Base-by-base conservation (phyloP, 2,329 filamentous ascomycete species). In the Bisporella sp. region DNA sequence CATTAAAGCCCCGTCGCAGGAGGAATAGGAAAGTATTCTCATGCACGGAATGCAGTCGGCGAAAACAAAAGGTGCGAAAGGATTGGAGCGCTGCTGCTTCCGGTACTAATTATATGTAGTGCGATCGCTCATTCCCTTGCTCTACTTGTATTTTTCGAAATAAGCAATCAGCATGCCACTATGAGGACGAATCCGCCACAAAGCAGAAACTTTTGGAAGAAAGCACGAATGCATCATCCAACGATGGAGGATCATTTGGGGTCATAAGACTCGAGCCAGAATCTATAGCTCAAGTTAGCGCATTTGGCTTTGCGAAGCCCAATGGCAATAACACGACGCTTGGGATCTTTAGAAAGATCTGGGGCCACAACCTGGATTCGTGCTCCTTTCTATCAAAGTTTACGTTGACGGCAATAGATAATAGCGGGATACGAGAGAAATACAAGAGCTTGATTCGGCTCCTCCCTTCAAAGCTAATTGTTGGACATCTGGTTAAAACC, bases 11-110 rank as follows among this genome's bases (percentile, higher is more conserved):
- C 21, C 21, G 21, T 21, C 21, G 21, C 21, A 21, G 3, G 21
- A 21, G 21, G 21, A 74, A 77, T 59, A 73, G 81, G 39, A 71
- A 79, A 41, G 78, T 83, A 42, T 79, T 84, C 51, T 82, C 78
- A 6, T 84, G 81, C 58, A 79, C 75, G 8, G 80, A 84, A 61
- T 84, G 81, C 57, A 81, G 84, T 64, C 71, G 80, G 54, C 72
- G 81, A 53, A 84, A 84, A 61, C 62, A 65, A 53, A 65, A 65
- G 62, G 62, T 63, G 55, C 5, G 28, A 12, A 8, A 37, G 40
- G 40, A 11, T 21, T 13, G 30, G n/a, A 37, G 7, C 33, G 8
- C 35, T 21, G 28, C 33, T 21, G 35, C 35, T 44, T 39, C 2
- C 31, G 21, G 28, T n/a, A 28, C 30, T 43, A 37, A 57, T 55